These are phyloP conservation scores for Calonectria montana DNA, from an alignment of 2,329 filamentous ascomycete species.

Conservation along the genomic window DNA sequence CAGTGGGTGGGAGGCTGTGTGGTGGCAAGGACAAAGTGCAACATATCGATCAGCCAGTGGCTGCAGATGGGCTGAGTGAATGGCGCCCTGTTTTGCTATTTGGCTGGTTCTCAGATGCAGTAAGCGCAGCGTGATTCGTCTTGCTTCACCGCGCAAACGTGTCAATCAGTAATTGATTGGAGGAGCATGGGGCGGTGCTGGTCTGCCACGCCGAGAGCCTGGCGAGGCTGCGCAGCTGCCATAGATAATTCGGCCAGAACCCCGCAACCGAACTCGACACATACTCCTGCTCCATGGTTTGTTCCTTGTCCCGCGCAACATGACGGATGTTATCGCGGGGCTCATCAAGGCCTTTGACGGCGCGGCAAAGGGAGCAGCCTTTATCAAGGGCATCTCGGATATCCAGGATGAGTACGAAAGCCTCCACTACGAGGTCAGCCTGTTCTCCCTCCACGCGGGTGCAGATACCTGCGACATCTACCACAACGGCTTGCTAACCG, in stretches of 20 bases:
- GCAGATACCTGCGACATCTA: too few species aligned
- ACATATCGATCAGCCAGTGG: not conserved
- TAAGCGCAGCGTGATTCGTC: not conserved
- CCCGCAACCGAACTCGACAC: not conserved
- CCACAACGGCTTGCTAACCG: not conserved
- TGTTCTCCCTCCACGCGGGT: too few species aligned
- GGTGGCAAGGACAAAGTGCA: not conserved
- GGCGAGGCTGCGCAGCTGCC: not conserved
- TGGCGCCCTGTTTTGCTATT: not conserved
- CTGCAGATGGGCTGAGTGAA: not conserved
- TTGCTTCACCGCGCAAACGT: not conserved
- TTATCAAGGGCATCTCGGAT: not conserved
- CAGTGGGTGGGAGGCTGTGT: too few species aligned
- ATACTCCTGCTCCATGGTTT: not conserved
- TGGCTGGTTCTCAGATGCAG: not conserved
- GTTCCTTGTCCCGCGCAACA: not conserved
- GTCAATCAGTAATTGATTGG: not conserved
- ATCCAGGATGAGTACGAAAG: not conserved
- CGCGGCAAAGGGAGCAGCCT: not conserved
- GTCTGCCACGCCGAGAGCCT: not conserved
- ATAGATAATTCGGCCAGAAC: not conserved
- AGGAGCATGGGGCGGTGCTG: not conserved
- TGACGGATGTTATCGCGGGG: not conserved
- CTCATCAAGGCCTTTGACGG: not conserved
- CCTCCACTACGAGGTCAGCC: not conserved